These are phyloP conservation scores for Ramularia endophylla DNA, from an alignment of 2,329 filamentous ascomycete genomes.

Conservation along the genomic window DNA sequence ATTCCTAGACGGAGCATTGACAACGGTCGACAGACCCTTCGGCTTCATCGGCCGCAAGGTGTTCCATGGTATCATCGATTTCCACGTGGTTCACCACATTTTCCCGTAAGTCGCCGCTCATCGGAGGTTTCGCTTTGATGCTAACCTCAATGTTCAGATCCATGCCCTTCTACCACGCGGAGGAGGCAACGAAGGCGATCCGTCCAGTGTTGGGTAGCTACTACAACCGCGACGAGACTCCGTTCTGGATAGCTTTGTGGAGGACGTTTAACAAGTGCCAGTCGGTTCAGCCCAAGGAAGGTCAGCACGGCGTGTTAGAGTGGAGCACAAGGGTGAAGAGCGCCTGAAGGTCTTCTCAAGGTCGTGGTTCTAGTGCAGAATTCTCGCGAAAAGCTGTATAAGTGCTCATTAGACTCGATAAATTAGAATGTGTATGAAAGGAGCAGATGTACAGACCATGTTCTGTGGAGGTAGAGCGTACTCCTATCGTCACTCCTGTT, in stretches of 20 bases:
- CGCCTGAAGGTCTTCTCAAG: background rate
- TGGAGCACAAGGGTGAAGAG: conserved; percentile 5
- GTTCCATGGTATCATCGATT: conserved; percentile 61
- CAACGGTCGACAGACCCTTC: conserved; percentile 60
- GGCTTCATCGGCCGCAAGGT: conserved; percentile 60
- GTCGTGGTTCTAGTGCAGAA: background rate
- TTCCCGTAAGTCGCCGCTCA: conserved; percentile 38
- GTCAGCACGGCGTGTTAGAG: conserved; percentile 2
- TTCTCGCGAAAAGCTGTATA: background rate
- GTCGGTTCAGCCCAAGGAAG: conserved; percentile 80
- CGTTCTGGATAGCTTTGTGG: conserved; percentile 75
- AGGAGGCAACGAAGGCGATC: conserved; percentile 38
- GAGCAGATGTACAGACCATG: no score
- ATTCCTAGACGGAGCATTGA: conserved; percentile 56
- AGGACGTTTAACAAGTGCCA: conserved; percentile 76
- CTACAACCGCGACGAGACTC: conserved; percentile 34
- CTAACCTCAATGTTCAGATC: conserved; percentile 8
- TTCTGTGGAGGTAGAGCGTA: no score
- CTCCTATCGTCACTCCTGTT: no score
- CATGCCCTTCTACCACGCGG: conserved; percentile 56
- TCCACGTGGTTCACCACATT: conserved; percentile 56
- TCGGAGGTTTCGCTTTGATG: conserved; percentile 33
- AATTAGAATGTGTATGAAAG: no score
- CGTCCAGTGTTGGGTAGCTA: conserved; percentile 50
- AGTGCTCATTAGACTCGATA: no score